These are phyloP conservation scores for Nicotiana otophora DNA, from an alignment of 257 asterid genomes.

Conservation along the genomic window DNA sequence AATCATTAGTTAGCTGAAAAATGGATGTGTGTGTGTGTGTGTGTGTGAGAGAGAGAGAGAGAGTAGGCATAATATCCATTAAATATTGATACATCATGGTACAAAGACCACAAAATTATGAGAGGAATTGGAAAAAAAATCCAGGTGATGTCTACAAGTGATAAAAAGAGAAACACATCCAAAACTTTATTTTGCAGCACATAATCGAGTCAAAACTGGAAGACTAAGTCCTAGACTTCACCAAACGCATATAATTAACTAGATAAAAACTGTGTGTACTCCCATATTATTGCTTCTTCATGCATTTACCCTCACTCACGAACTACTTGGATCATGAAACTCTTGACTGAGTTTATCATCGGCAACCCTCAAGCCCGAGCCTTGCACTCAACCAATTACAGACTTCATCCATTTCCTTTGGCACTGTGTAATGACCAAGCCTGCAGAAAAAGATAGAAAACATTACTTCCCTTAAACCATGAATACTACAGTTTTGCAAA, in stretches of 20 bases:
- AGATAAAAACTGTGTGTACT: constrained; percentile 20
- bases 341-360: constrained; percentile 8
- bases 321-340: constrained; percentile 6
- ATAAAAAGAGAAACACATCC: constrained; percentile 7
- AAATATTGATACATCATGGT: not conserved
- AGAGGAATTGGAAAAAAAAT: constrained; percentile 6
- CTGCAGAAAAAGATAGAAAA: constrained; percentile 25
- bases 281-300: constrained; percentile 28
- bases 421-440: constrained; percentile 88
- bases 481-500: not conserved
- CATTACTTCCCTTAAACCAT: not conserved
- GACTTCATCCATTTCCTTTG: constrained; percentile 87
- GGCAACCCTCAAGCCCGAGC: constrained; percentile 44
- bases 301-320: constrained; percentile 13
- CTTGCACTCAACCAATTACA: constrained; percentile 64
- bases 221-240: constrained; percentile 7
- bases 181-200: constrained; percentile 16
- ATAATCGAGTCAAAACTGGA: constrained; percentile 14
- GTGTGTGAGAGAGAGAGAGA: not conserved
- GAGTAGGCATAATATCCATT: not conserved
- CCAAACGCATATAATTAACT: constrained; percentile 11
- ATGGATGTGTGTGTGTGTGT: not conserved
- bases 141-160: not conserved
- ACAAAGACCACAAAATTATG: constrained; percentile 11
- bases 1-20: not conserved